Evolutionary conservation across 805 yeast genomes (phyloP), one percentile per base, ranked within the genome.

Genomic region (Komagataella phaffii): DNA sequence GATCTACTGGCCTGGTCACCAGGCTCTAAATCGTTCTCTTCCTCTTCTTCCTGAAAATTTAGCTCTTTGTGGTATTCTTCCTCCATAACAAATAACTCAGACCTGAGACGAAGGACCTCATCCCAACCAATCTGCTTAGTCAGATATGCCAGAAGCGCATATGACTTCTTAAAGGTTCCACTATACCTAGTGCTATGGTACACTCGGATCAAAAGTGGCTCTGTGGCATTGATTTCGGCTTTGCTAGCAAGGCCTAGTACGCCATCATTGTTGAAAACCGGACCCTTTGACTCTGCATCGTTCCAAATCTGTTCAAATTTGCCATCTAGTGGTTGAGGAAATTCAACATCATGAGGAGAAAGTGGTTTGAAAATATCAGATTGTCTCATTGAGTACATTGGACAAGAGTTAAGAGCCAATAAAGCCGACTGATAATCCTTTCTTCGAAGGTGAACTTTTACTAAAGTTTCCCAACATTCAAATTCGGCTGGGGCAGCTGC

Each of bases 81-180:
- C 59, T 81, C 87, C 89, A 91, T 91, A 7, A 88, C 79, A 66
- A 91, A 91, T 0, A 85, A 81, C 17, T 73, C 68, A 1, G 89
- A 79, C 53, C 96, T 78, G 44, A 82, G 60, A 52, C 72, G 70
- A 56, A 90, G 72, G 43, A 88, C 64, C 43, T 75, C 77, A 57
- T 87, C 88, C 99, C 99, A 91, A 3, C 96, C 96, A 45, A 82
- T 70, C 21, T 73, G 67, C 17, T 82, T 75, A 2, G 82, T 79
- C 56, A 93, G 75, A 7, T 79, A 71, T 3, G 95, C 80, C 52
- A 91, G 65, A 52, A 89, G 65, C 46, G 81, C 83, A 63, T 88
- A 91, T 1, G 86, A 87, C 51, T 67, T 67, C 30, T 68, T 66
- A 54, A 79, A 77, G 1, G 86, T 78, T 3, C 81, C 77, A 47